A percentile compares a stretch with the other conserved stretches of the same genome.
Conservation (phyloP, 2,329 filamentous ascomycete genomes). For the Trichoderma pleuroti region DNA sequence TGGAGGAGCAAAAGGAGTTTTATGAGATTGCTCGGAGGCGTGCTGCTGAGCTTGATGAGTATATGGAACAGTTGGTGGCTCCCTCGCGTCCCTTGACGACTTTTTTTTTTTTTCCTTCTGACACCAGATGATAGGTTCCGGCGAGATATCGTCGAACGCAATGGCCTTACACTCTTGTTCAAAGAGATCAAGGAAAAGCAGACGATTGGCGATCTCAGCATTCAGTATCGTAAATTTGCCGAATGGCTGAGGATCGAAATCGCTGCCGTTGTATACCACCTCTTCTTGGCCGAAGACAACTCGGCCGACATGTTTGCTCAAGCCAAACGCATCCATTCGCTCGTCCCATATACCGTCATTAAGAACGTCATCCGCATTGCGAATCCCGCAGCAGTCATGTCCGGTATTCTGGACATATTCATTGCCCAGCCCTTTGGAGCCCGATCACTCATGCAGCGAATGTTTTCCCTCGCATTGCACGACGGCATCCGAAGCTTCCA, state of each 20-base stretch:
- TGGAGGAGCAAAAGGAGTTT: conserved; percentile 90
- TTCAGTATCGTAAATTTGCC: conserved; percentile 96
- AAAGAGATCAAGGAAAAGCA: conserved; percentile 88
- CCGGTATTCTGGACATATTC: conserved; percentile 90
- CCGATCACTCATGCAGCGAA: conserved; percentile 85
- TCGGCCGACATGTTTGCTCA: conserved; percentile 95
- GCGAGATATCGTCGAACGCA: conserved; percentile 63
- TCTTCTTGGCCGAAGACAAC: conserved; percentile 97
- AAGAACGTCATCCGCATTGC: conserved; percentile 97
- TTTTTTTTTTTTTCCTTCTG: background rate
- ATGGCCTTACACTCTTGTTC: conserved; percentile 89
- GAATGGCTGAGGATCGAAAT: conserved; percentile 98
- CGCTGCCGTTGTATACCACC: conserved; percentile 91
- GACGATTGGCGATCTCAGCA: conserved; percentile 80
- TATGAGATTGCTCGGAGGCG: conserved; percentile 92
- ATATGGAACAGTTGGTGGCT: conserved; percentile 80
- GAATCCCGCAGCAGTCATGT: conserved; percentile 96
- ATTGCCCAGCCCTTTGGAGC: conserved; percentile 91
- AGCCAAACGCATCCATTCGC: conserved; percentile 86
- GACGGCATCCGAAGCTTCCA: conserved; percentile 88
- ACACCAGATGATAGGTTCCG: conserved; percentile 49
- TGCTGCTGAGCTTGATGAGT: conserved; percentile 89
- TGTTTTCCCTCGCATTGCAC: conserved; percentile 86
- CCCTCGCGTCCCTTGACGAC: background rate
- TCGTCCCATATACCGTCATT: conserved; percentile 87